A percentile compares a stretch with the other conserved stretches of the same genome.
phyloP scores from a whole-genome alignment of 1,284 basidiomycete genomes.

The Ustilago vetiveriae region DNA sequence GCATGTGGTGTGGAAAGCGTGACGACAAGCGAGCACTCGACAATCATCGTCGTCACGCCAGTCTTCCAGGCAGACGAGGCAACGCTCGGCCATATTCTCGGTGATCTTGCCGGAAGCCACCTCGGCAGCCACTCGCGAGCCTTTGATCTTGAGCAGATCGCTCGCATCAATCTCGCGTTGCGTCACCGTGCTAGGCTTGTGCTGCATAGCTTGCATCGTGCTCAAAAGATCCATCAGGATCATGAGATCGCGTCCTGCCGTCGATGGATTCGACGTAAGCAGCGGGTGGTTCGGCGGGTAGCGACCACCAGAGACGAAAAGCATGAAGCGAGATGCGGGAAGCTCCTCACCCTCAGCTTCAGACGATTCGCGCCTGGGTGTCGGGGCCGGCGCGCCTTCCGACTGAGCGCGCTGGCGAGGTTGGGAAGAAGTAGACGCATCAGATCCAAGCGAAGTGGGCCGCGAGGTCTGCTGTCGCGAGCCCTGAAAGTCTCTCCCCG shows the following conservation, averaged over 20 bases:
- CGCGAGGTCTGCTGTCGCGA: slow-evolving; percentile 34
- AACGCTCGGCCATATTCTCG: slow-evolving; percentile 63
- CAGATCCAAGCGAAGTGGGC: slow-evolving; percentile 31
- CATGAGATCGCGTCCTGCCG: slow-evolving; percentile 63
- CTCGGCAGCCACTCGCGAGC: slow-evolving; percentile 36
- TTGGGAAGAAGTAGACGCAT: slow-evolving; percentile 3
- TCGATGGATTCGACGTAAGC: slow-evolving; percentile 50
- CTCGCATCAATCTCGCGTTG: slow-evolving; percentile 57
- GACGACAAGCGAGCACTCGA: slow-evolving; percentile 55
- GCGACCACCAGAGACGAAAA: slow-evolving; percentile 63
- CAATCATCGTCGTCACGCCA: slow-evolving; percentile 61
- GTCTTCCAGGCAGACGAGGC: slow-evolving; percentile 62
- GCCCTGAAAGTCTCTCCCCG: slow-evolving; percentile 21
- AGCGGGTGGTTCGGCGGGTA: slow-evolving; percentile 62
- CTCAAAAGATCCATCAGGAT: slow-evolving; percentile 63
- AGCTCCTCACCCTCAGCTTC: slow-evolving; percentile 14
- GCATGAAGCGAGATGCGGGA: slow-evolving; percentile 58
- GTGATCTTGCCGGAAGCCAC: slow-evolving; percentile 44
- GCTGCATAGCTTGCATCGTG: slow-evolving; percentile 56
- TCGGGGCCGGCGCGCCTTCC: slow-evolving; percentile 10
- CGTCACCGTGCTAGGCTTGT: slow-evolving; percentile 57
- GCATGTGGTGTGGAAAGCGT: slow-evolving; percentile 60
- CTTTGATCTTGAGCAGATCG: slow-evolving; percentile 45
- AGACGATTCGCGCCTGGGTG: not conserved
- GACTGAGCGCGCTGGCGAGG: slow-evolving; percentile 18